Evolutionary conservation across 192 early-diverging fungal genomes (phyloP), one percentile per base, ranked within the genome.

Genomic region (Backusella westeae): DNA sequence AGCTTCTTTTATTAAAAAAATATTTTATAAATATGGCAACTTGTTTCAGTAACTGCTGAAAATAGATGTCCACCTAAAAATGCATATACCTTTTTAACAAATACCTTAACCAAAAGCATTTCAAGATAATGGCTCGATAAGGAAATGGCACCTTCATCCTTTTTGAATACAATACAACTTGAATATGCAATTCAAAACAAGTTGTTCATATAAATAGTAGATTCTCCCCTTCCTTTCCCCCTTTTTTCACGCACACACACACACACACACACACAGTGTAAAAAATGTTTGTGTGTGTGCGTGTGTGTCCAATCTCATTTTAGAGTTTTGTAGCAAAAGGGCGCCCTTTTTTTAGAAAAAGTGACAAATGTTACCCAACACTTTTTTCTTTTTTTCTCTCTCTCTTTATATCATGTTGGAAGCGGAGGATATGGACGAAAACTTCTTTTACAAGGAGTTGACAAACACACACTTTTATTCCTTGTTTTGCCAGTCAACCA

Each of bases 401-500:
- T 49, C 12, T 49, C 34, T 70, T 26, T 35, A 56, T 56, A 53
- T 10, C 19, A 63, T 26, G 21, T 63, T 81, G 41, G 72, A 74
- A 35, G 36, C 41, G 38, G 80, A 81, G 67, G 80, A 81, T 71
- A 36, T 81, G 32, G 80, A 81, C 19, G 80, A 81, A 6, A 81
- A 81, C 34, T 56, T 73, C 2, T 81, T 81, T 44, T 81, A 81
- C 39, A 63, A 69, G 29, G 74, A 77, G 41, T 10, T 63, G n/a
- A 36, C 75, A 15, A 67, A 73, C 7, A 78, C 76, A 8, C 73
- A 78, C 36, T 77, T 74, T 56, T 69, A 81, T 38, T 32, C 34
- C 6, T n/a, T 81, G 34, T 85, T 88, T 53, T 80, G 79, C 49
- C 81, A 78, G 9, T 80, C 83, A 17, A 59, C 76, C 36, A 80